A percentile compares a stretch with the other conserved stretches of the same genome.
Conservation (phyloP, 768 basidiomycete genomes). For the Leccinum incarnatum region DNA sequence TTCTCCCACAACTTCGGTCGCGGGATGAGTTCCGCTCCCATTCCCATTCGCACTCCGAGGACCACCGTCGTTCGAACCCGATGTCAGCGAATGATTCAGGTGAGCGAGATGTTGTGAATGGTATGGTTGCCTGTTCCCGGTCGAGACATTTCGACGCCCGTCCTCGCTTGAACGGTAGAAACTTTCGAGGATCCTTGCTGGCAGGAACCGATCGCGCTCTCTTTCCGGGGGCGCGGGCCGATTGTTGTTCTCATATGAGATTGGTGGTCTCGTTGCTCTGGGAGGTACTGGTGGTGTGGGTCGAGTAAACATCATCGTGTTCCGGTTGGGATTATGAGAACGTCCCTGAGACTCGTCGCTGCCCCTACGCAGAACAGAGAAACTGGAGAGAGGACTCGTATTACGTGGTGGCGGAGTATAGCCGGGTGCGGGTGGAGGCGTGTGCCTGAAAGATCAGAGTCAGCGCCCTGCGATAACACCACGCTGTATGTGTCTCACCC, state of each 20-base stretch:
- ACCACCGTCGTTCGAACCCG: not conserved
- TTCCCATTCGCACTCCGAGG: conserved; percentile 4
- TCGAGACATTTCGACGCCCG: no score
- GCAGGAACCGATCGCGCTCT: conserved; percentile 26
- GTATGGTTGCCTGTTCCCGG: no score
- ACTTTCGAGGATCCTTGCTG: conserved; percentile 21
- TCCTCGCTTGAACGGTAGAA: conserved; percentile 16
- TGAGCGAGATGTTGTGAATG: no score
- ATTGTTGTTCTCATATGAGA: conserved; percentile 15
- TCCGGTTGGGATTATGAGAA: conserved; percentile 12
- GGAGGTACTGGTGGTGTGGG: conserved; percentile 10
- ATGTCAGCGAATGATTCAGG: no score
- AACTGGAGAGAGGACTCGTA: conserved; percentile 14
- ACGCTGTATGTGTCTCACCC: not conserved
- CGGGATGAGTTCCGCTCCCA: not conserved
- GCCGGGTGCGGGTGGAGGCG: conserved; percentile 18
- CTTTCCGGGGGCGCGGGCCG: conserved; percentile 14
- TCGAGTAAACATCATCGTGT: conserved; percentile 5
- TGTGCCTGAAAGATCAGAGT: conserved; percentile 16
- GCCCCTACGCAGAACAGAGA: conserved; percentile 17
- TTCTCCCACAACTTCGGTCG: conserved; percentile 9
- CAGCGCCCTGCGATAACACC: not conserved
- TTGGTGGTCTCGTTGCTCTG: conserved; percentile 7
- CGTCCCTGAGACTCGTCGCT: conserved; percentile 12
- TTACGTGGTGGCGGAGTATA: conserved; percentile 20